phyloP scores from a whole-genome alignment of 805 yeast genomes.

The Cephaloascus albidus region DNA sequence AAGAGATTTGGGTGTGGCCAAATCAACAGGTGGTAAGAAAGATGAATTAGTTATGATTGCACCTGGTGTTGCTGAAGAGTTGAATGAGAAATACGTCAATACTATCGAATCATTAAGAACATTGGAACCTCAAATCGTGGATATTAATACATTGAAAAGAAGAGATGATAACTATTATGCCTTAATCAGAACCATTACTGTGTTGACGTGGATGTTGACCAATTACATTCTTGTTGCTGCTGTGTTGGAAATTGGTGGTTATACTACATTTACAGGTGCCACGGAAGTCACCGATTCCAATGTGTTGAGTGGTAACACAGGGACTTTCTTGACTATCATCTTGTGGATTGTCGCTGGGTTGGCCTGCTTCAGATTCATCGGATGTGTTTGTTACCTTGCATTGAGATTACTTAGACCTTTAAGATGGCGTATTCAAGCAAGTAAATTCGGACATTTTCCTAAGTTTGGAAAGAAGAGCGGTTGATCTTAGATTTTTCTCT shows the following conservation, averaged over 20 bases:
- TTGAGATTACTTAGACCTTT: slow-evolving; percentile 26
- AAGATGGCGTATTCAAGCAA: slow-evolving; percentile 24
- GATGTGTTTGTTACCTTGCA: slow-evolving; percentile 53
- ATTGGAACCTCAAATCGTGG: slow-evolving; percentile 4
- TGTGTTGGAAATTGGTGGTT: slow-evolving; percentile 80
- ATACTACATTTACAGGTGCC: slow-evolving; percentile 30
- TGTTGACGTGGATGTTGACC: slow-evolving; percentile 80
- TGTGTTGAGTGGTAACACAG: slow-evolving; percentile 35
- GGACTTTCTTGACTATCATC: slow-evolving; percentile 70
- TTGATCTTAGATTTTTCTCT: no score
- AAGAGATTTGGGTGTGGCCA: slow-evolving; percentile 79
- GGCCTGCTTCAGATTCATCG: slow-evolving; percentile 76
- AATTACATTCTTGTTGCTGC: slow-evolving; percentile 76
- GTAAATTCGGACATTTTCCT: slow-evolving; percentile 7
- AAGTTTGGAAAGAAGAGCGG: no score
- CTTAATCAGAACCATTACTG: slow-evolving; percentile 80
- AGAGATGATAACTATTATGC: slow-evolving; percentile 79
- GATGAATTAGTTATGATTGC: slow-evolving; percentile 30
- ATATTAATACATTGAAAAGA: slow-evolving; percentile 8
- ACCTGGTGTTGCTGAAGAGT: slow-evolving; percentile 69
- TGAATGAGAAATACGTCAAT: slow-evolving; percentile 63
- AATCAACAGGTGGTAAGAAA: slow-evolving; percentile 31
- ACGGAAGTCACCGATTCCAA: slow-evolving; percentile 16
- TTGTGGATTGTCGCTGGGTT: slow-evolving; percentile 90
- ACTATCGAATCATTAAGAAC: slow-evolving; percentile 52